Base-by-base conservation (phyloP, 768 basidiomycete genomes). In the Ramaria sp. region DNA sequence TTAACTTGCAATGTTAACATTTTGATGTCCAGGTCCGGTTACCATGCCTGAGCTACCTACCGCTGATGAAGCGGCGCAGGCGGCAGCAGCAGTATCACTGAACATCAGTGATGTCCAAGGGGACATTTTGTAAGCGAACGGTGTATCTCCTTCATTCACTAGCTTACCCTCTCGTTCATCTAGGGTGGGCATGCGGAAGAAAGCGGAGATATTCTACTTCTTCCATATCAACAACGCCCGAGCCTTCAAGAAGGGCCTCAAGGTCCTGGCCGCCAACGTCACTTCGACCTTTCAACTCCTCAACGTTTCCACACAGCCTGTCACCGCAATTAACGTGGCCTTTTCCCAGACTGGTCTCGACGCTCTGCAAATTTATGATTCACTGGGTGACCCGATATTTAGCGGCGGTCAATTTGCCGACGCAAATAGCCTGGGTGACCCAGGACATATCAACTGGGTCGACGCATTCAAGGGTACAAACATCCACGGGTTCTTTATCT, bases 141-240 rank as follows among this genome's bases (percentile, higher is more conserved):
- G 30, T 19, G 22, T 27, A 49, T 37, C 7, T 24, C 33, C 24
- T 33, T 17, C 7, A 31, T 13, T 22, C 39, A 43, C 30, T 11
- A 59, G 24, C 39, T 51, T 31, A 51, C 20, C 10, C 38, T 39
- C 58, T 37, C 39, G 41, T 51, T 43, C 41, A 73, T 47, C 43
- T 55, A 81, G 80, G 61, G 71, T 72, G 39, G 81, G 80, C 17
- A 72, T 82, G 41, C 77, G 75, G 7, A 83, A 83, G 73, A 77
- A 75, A 67, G 72, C 71, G 6, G 73, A 81, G 59, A 65, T 68
- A 9, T 79, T 75, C 63, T 68, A 74, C 57, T 79, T 83, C 68
- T 81, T 81, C 72, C 65, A 73, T 53, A 75, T 83, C 62, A 65
- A 67, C 50, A 59, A 83, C 62, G 71, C 65, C 52, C 60, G 61